Evolutionary conservation across 768 basidiomycete genomes (phyloP), one percentile per base, ranked within the genome.

Genomic region (Pholiota molesta): DNA sequence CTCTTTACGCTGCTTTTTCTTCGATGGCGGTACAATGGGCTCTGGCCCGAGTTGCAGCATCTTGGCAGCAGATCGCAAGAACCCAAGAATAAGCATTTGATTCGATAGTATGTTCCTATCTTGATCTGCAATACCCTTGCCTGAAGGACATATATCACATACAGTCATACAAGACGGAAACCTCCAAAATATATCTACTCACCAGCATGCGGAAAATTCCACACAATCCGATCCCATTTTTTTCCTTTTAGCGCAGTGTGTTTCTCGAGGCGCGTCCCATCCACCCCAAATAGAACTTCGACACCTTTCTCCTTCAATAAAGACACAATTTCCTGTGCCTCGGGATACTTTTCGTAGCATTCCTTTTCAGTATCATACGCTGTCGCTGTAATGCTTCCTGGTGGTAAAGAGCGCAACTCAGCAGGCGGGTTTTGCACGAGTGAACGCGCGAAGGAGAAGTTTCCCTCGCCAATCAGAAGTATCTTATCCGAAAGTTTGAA

Each of bases 141-240:
- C 91, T 93, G 69, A 44, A 39, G 39, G 63, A 55, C 40, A 60
- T 21, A 49, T 62, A 51, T 2, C 60, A 39, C 60, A 39, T 33
- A 26, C n/a, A 8, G 8, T 49, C 47, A 26, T 49, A 23, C 40
- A 54, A 0, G 47, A 21, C 6, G 3, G 45, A 23, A 45, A 21
- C 13, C 2, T 57, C 21, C 57, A 9, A 57, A 42, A 62, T 60
- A 53, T 19, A 6, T 62, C 23, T 13, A 69, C 86, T 65, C 69
- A 93, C 96, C 96, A 69, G 91, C 91, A 77, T 99, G 97, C 61
- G 97, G 97, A 72, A 98, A 99, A 73, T 99, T 97, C 89, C 94
- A 98, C 7, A 93, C 86, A 60, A 98, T 83, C 63, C 84, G 85
- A 74, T 94, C 90, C 84, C 90, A 91, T 58, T 76, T 83, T 63